Evolutionary conservation across 805 yeast genomes (phyloP).

Genomic region (Candida ovalis): DNA sequence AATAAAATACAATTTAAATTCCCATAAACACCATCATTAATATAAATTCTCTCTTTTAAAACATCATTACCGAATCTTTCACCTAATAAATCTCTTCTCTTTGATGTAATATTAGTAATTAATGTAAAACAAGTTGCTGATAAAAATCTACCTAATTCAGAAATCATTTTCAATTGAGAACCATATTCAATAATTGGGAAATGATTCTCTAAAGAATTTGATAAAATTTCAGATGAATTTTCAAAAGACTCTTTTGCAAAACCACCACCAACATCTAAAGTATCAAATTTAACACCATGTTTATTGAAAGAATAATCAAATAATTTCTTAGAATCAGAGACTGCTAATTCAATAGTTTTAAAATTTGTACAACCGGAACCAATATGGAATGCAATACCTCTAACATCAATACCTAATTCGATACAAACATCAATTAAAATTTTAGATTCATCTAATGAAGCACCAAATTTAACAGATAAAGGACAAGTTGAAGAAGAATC

Average conservation of each 20-base stretch:
- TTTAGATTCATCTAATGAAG: conserved; percentile 52
- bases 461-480: conserved; percentile 86
- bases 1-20: conserved; percentile 90
- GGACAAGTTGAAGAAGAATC: conserved; percentile 85
- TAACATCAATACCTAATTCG: conserved; percentile 57
- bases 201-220: conserved; percentile 47
- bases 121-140: conserved; percentile 83
- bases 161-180: conserved; percentile 50
- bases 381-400: conserved; percentile 91
- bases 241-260: conserved; percentile 61
- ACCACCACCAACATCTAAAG: conserved; percentile 90
- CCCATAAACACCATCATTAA: conserved; percentile 95
- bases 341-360: conserved; percentile 62
- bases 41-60: conserved; percentile 66
- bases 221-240: conserved; percentile 55
- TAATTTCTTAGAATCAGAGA: conserved; percentile 62
- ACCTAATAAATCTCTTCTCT: conserved; percentile 39
- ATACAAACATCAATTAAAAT: conserved; percentile 58
- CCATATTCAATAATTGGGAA: conserved; percentile 47
- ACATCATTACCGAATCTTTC: conserved; percentile 1
- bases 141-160: conserved; percentile 93
- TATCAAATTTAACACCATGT: conserved; percentile 44
- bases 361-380: conserved; percentile 90
- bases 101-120: conserved; percentile 83
- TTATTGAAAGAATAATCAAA: conserved; percentile 52